Evolutionary conservation across 495 filamentous ascomycete genomes (phyloP).

Genomic region (Penicillium salamii): DNA sequence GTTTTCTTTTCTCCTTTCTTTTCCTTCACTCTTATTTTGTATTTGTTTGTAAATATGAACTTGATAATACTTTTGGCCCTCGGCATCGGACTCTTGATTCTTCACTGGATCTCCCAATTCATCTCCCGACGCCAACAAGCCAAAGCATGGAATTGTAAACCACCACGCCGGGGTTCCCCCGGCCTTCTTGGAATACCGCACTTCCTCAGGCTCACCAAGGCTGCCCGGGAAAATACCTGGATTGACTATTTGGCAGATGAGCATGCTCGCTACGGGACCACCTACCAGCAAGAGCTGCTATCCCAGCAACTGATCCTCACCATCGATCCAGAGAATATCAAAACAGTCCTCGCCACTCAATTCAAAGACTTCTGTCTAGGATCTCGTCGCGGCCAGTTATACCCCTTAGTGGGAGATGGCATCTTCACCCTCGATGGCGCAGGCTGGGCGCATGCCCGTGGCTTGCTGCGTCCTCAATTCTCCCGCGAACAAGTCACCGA

Average conservation of each 20-base stretch:
- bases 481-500: slow-evolving; percentile 48
- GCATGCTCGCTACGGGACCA: slow-evolving; percentile 33
- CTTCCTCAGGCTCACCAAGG: slow-evolving; percentile 28
- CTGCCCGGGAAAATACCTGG: slow-evolving; percentile 31
- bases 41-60: too few relatives aligned
- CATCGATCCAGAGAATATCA: slow-evolving; percentile 79
- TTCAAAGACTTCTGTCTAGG: slow-evolving; percentile 66
- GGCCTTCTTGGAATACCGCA: slow-evolving; percentile 30
- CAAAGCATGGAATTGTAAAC: slow-evolving; percentile 37
- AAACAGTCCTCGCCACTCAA: slow-evolving; percentile 77
- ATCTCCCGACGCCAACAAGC: slow-evolving; percentile 30
- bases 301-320: slow-evolving; percentile 47
- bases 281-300: slow-evolving; percentile 30
- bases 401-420: slow-evolving; percentile 52
- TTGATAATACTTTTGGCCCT: slow-evolving; percentile 21
- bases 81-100: slow-evolving; percentile 19
- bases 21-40: too few relatives aligned
- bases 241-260: slow-evolving; percentile 33
- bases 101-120: slow-evolving; percentile 24
- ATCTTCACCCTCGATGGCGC: slow-evolving; percentile 73
- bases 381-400: slow-evolving; percentile 40
- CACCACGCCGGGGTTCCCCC: slow-evolving; percentile 15
- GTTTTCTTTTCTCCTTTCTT: not conserved
- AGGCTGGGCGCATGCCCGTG: slow-evolving; percentile 60
- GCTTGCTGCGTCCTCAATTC: slow-evolving; percentile 54